Conservation (phyloP, 1,284 basidiomycete species). For the Pseudozyma sp. region DNA sequence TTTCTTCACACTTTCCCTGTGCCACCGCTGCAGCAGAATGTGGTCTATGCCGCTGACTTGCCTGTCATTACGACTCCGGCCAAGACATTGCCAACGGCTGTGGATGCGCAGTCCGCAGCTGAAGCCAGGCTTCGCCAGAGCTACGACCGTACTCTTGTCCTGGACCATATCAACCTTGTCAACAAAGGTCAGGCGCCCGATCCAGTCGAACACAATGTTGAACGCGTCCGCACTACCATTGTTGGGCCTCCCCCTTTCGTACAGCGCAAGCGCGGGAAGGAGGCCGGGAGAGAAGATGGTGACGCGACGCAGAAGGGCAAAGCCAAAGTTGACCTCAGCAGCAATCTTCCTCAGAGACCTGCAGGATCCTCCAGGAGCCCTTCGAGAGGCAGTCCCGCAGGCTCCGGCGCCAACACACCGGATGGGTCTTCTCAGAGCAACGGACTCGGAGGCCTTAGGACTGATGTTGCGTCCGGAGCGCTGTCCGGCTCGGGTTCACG, state of each 20-base stretch:
- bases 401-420: slow-evolving; percentile 41
- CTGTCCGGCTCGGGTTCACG: slow-evolving; percentile 26
- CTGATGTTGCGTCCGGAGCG: slow-evolving; percentile 36
- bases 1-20: slow-evolving; percentile 63
- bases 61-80: slow-evolving; percentile 38
- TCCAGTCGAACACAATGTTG: slow-evolving; percentile 59
- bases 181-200: slow-evolving; percentile 56
- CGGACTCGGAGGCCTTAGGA: slow-evolving; percentile 19
- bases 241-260: slow-evolving; percentile 59
- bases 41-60: slow-evolving; percentile 48
- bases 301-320: slow-evolving; percentile 20
- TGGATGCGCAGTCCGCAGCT: slow-evolving; percentile 4
- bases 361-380: slow-evolving; percentile 14
- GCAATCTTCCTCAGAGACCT: slow-evolving; percentile 6
- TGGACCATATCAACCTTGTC: slow-evolving; percentile 53
- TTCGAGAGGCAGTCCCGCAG: slow-evolving; percentile 19
- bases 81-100: slow-evolving; percentile 2
- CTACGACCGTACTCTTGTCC: slow-evolving; percentile 59
- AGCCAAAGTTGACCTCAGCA: slow-evolving; percentile 18
- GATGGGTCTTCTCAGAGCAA: slow-evolving; percentile 28
- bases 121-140: slow-evolving; percentile 46
- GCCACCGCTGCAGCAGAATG: slow-evolving; percentile 37
- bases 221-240: slow-evolving; percentile 61
- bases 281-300: neutral
- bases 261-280: slow-evolving; percentile 5